These are phyloP conservation scores for Clavispora asparagi DNA, from an alignment of 805 yeast species.

Conservation along the genomic window DNA sequence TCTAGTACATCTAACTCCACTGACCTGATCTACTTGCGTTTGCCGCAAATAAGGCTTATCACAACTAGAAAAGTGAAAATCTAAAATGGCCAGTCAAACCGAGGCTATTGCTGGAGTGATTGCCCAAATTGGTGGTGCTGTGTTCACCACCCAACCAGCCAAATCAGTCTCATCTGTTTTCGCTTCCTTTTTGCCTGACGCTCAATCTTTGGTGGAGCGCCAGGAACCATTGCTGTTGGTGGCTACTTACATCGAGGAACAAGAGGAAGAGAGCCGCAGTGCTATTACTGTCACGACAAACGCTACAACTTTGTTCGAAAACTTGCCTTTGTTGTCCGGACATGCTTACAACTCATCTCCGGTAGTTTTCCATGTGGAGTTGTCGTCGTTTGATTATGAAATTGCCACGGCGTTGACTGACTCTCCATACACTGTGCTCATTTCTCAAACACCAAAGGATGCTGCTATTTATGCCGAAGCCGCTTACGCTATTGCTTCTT, in stretches of 20 bases:
- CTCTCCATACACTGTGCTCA: constrained; percentile 54
- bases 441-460: constrained; percentile 59
- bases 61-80: neutral
- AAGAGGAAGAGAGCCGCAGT: constrained; percentile 6
- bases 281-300: constrained; percentile 46
- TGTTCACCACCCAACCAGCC: constrained; percentile 44
- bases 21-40: neutral
- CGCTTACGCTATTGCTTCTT: constrained; percentile 52
- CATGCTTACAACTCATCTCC: constrained; percentile 31
- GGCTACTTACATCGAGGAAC: constrained; percentile 23
- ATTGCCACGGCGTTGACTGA: constrained; percentile 70
- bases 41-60: neutral
- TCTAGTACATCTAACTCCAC: neutral
- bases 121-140: constrained; percentile 21
- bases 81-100: constrained; percentile 4
- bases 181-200: constrained; percentile 19
- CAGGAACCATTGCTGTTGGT: constrained; percentile 53
- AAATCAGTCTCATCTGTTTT: constrained; percentile 36
- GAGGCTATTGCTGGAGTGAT: constrained; percentile 20
- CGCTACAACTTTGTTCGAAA: constrained; percentile 49
- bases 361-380: constrained; percentile 57
- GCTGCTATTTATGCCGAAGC: constrained; percentile 50
- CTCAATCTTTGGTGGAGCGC: constrained; percentile 30
- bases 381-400: constrained; percentile 60
- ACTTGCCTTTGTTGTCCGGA: constrained; percentile 55